Conservation (phyloP, 2,329 filamentous ascomycete genomes). For the Fusarium nematophilum region DNA sequence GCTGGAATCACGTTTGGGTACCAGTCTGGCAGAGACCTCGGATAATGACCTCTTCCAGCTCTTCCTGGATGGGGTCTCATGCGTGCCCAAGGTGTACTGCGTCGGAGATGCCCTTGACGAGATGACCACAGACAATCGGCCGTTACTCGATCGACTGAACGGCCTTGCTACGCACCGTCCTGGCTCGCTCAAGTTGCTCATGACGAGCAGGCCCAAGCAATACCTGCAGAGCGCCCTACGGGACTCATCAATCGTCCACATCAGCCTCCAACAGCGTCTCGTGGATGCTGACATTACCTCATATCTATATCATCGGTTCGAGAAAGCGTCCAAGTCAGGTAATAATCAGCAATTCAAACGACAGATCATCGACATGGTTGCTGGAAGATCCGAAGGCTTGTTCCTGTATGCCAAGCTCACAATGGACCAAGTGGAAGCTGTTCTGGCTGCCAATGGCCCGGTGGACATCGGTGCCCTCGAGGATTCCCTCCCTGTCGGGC, state of each 20-base stretch:
- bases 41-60: conserved; percentile 37
- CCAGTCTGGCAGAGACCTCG: conserved; percentile 26
- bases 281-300: conserved; percentile 33
- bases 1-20: conserved; percentile 23
- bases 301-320: conserved; percentile 33
- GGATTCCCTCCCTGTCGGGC: conserved; percentile 29
- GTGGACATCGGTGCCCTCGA: conserved; percentile 16
- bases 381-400: conserved; percentile 25
- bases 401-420: conserved; percentile 41
- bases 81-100: conserved; percentile 35
- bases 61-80: conserved; percentile 28
- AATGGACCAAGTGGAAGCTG: conserved; percentile 34
- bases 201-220: conserved; percentile 38
- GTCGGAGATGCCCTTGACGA: conserved; percentile 39
- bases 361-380: conserved; percentile 32
- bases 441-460: neutral
- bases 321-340: neutral
- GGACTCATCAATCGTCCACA: conserved; percentile 36
- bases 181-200: conserved; percentile 32
- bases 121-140: conserved; percentile 32
- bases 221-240: conserved; percentile 29
- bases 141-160: conserved; percentile 35
- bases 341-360: conserved; percentile 10
- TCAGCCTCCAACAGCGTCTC: conserved; percentile 37
- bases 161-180: conserved; percentile 32